phyloP scores from a whole-genome alignment of 768 basidiomycete species.

The Mycena polygramma region DNA sequence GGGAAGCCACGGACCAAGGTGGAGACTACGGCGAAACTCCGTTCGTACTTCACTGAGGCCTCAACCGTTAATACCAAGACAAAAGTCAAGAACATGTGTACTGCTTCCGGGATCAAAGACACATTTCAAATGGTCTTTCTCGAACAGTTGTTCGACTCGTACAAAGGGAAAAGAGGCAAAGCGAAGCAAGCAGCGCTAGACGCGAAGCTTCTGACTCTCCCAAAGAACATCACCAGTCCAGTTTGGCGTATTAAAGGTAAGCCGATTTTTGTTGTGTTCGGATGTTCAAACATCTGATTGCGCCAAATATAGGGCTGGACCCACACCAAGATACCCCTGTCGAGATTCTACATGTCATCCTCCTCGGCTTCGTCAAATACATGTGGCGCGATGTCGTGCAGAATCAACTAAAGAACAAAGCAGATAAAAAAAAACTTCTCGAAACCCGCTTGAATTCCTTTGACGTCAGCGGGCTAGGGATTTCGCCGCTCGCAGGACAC shows the following conservation, averaged over 20 bases:
- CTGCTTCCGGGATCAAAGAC: neutral
- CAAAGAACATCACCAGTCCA: neutral
- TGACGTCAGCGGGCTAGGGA: slow-evolving; percentile 45
- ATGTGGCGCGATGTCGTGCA: neutral
- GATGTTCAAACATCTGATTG: too few species aligned
- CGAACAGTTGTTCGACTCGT: neutral
- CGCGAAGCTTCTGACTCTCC: neutral
- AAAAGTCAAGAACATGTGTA: neutral
- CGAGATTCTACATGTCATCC: neutral
- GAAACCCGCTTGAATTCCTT: slow-evolving; percentile 1
- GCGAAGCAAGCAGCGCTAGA: neutral
- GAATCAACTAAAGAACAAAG: neutral
- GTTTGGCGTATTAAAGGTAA: neutral
- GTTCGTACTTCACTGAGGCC: neutral
- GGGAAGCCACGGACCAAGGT: neutral
- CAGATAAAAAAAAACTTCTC: neutral
- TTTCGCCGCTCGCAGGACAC: slow-evolving; percentile 44
- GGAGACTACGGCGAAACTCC: neutral
- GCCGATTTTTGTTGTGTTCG: too few species aligned
- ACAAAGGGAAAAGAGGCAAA: too few species aligned
- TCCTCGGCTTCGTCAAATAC: neutral
- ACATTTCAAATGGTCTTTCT: neutral
- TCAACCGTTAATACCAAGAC: neutral
- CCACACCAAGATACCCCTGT: neutral
- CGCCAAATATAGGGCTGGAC: too few species aligned